phyloP scores from a whole-genome alignment of 345 rosid genomes.

The Gossypium mustelinum region DNA sequence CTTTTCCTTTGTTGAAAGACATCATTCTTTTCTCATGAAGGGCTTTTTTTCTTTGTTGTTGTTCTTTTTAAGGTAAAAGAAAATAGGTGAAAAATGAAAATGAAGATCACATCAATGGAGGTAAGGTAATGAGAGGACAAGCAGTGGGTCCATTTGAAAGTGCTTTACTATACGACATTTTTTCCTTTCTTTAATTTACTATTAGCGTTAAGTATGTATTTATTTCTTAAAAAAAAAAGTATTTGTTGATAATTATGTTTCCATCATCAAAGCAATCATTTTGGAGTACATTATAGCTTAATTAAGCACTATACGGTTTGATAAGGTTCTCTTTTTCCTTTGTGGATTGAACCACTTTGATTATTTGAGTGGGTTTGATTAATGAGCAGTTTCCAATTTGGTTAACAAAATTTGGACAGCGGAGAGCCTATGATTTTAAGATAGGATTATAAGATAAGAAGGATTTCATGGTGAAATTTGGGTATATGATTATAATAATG shows the following conservation, averaged over 20 bases:
- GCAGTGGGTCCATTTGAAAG: conserved; percentile 51
- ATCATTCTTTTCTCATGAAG: conserved; percentile 17
- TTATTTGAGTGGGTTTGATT: neutral
- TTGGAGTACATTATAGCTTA: conserved; percentile 28
- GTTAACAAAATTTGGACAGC: neutral
- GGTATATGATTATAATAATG: too few relatives aligned
- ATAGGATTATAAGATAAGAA: neutral
- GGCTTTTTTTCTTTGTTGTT: neutral
- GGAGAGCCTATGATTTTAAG: neutral
- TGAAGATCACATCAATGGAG: conserved; percentile 34
- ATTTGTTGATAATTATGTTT: conserved; percentile 41
- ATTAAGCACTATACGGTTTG: conserved; percentile 22
- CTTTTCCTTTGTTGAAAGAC: conserved; percentile 63
- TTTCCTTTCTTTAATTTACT: conserved; percentile 55
- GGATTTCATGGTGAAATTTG: neutral
- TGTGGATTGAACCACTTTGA: neutral
- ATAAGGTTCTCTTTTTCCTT: neutral
- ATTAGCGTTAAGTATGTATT: conserved; percentile 42
- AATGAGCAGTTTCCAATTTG: conserved; percentile 8
- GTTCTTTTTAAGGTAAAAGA: neutral
- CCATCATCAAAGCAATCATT: conserved; percentile 58
- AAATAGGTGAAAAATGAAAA: conserved; percentile 18
- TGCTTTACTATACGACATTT: conserved; percentile 39
- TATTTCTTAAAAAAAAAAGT: conserved; percentile 6
- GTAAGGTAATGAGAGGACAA: conserved; percentile 42